phyloP scores from a whole-genome alignment of 2,329 filamentous ascomycete genomes.

The Thielaviopsis punctulata region DNA sequence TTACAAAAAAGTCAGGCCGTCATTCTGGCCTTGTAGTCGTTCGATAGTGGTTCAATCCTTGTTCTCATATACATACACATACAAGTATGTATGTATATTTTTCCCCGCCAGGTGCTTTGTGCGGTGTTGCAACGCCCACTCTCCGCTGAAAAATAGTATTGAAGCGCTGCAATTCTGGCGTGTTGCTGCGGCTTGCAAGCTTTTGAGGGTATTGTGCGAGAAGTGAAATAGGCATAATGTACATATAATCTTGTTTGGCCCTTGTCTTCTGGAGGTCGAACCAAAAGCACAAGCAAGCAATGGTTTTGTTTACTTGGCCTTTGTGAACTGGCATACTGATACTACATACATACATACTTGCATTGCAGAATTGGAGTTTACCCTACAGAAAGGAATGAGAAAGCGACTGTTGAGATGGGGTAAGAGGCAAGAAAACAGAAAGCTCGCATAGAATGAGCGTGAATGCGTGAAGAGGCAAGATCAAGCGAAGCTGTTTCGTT shows the following conservation, averaged over 20 bases:
- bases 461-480: not conserved
- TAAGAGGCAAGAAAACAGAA: not conserved
- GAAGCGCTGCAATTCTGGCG: not conserved
- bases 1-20: not conserved
- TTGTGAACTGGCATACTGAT: no score
- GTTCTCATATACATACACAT: not conserved
- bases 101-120: not conserved
- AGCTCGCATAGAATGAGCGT: not conserved
- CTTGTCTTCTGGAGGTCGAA: no score
- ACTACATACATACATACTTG: not conserved
- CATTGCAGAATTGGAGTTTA: not conserved
- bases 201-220: not conserved
- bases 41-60: slow-evolving; percentile 1
- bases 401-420: not conserved
- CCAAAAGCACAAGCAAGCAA: no score
- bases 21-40: slow-evolving; percentile 6
- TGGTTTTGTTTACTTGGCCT: no score
- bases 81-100: not conserved
- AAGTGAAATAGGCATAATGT: no score
- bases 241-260: no score
- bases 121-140: not conserved
- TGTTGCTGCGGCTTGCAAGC: no score
- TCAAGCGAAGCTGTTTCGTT: not conserved
- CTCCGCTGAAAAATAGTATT: not conserved
- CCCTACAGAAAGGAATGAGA: no score